Evolutionary conservation across 805 yeast species (phyloP).

Genomic region (Myxozyma lipomycoides): DNA sequence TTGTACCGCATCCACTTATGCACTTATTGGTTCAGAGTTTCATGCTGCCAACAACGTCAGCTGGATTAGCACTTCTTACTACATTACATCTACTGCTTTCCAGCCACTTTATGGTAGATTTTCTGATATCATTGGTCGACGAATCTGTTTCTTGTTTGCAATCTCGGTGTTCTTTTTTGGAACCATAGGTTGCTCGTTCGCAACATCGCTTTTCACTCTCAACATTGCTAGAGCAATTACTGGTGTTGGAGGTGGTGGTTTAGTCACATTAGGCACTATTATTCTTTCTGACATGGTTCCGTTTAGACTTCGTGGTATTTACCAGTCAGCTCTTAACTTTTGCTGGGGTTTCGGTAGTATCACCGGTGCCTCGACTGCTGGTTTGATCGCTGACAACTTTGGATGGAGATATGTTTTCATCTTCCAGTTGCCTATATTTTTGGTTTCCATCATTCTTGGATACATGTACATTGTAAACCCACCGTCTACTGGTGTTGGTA

Average conservation of each 20-base stretch:
- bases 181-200: slow-evolving; percentile 29
- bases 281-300: slow-evolving; percentile 74
- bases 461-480: slow-evolving; percentile 26
- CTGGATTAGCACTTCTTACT: slow-evolving; percentile 67
- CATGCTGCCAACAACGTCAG: slow-evolving; percentile 47
- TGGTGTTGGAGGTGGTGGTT: slow-evolving; percentile 92
- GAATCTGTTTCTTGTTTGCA: slow-evolving; percentile 38
- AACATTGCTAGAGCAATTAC: slow-evolving; percentile 56
- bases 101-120: slow-evolving; percentile 65
- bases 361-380: slow-evolving; percentile 60
- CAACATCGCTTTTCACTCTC: slow-evolving; percentile 25
- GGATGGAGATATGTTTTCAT: slow-evolving; percentile 61
- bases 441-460: slow-evolving; percentile 41
- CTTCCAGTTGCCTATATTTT: slow-evolving; percentile 41
- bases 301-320: slow-evolving; percentile 68
- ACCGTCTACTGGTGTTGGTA: slow-evolving; percentile 13
- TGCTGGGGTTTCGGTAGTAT: slow-evolving; percentile 64
- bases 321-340: slow-evolving; percentile 44
- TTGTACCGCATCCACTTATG: slow-evolving; percentile 48
- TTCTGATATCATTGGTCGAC: slow-evolving; percentile 49
- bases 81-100: slow-evolving; percentile 61
- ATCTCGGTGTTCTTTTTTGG: slow-evolving; percentile 26
- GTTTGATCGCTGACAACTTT: slow-evolving; percentile 47
- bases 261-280: slow-evolving; percentile 70
- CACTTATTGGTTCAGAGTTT: slow-evolving; percentile 48